Percentiles rank a stretch among this genome's conserved stretches.
phyloP scores from a whole-genome alignment of 805 yeast genomes.

The Starmerella cellae region DNA sequence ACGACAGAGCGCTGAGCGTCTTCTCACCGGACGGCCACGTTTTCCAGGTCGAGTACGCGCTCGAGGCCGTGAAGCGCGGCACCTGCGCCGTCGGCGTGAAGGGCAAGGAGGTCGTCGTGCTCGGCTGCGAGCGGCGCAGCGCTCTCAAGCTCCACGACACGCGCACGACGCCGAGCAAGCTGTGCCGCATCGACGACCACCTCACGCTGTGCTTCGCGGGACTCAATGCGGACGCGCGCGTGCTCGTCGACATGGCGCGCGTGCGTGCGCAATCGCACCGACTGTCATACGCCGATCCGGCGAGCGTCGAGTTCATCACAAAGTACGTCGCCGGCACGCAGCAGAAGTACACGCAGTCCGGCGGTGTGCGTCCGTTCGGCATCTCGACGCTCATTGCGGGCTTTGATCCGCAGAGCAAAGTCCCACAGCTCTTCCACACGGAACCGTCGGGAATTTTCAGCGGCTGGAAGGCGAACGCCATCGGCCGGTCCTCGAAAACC shows the following conservation, averaged over 20 bases:
- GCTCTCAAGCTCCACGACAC: conserved; percentile 93
- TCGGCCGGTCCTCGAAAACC: conserved; percentile 88
- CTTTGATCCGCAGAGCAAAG: conserved; percentile 70
- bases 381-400: conserved; percentile 92
- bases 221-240: conserved; percentile 94
- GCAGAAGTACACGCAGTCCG: conserved; percentile 92
- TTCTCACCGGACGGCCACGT: conserved; percentile 99
- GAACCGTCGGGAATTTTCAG: conserved; percentile 96
- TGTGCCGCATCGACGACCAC: conserved; percentile 81
- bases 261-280: conserved; percentile 93
- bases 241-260: conserved; percentile 86
- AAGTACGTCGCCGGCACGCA: conserved; percentile 96
- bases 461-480: conserved; percentile 96
- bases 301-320: conserved; percentile 79
- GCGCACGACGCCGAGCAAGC: conserved; percentile 87
- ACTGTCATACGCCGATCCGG: conserved; percentile 89
- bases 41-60: conserved; percentile 95
- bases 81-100: conserved; percentile 97
- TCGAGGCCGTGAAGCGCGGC: conserved; percentile 96
- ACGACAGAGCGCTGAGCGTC: conserved; percentile 96
- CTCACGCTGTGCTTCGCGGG: conserved; percentile 92
- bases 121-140: conserved; percentile 94
- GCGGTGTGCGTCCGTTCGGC: conserved; percentile 98
- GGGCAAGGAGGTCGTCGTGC: conserved; percentile 74
- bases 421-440: conserved; percentile 79